Conservation (phyloP, 805 yeast species). For the Isabelozyma heimii region DNA sequence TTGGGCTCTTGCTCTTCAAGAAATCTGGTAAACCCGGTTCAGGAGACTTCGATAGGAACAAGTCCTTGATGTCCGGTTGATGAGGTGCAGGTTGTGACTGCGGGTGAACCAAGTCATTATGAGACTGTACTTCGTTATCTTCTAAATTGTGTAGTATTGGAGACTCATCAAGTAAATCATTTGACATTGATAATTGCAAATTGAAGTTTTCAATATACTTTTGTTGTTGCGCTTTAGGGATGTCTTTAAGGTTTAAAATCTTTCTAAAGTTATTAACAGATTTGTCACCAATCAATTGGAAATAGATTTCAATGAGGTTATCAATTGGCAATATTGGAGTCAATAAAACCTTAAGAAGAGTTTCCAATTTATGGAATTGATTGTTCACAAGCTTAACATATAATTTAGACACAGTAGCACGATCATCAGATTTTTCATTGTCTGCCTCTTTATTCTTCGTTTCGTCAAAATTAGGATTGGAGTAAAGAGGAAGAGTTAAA, state of each 20-base stretch:
- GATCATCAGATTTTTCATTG: slow-evolving; percentile 5
- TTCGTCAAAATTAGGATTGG: slow-evolving; percentile 34
- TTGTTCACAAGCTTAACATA: slow-evolving; percentile 42
- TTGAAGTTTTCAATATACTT: slow-evolving; percentile 37
- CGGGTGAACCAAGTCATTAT: background rate
- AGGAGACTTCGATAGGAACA: background rate
- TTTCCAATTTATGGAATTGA: slow-evolving; percentile 48
- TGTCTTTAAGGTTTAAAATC: slow-evolving; percentile 61
- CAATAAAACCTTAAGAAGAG: slow-evolving; percentile 65
- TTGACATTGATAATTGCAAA: slow-evolving; percentile 27
- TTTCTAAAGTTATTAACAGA: slow-evolving; percentile 62
- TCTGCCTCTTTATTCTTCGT: slow-evolving; percentile 19
- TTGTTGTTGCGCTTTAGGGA: slow-evolving; percentile 25
- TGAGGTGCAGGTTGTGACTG: background rate
- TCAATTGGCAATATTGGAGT: slow-evolving; percentile 60
- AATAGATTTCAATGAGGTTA: slow-evolving; percentile 63
- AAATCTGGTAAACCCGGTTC: slow-evolving; percentile 1
- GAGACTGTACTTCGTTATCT: slow-evolving; percentile 13
- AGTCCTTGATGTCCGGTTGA: slow-evolving; percentile 1
- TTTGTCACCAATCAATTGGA: slow-evolving; percentile 63
- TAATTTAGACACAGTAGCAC: slow-evolving; percentile 19
- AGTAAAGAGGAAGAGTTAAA: slow-evolving; percentile 37
- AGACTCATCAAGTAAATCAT: slow-evolving; percentile 24
- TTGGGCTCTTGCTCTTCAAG: background rate
- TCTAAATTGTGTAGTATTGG: slow-evolving; percentile 32